Conservation (phyloP, 129 eudicot species). For the Heracleum sosnowskyi region DNA sequence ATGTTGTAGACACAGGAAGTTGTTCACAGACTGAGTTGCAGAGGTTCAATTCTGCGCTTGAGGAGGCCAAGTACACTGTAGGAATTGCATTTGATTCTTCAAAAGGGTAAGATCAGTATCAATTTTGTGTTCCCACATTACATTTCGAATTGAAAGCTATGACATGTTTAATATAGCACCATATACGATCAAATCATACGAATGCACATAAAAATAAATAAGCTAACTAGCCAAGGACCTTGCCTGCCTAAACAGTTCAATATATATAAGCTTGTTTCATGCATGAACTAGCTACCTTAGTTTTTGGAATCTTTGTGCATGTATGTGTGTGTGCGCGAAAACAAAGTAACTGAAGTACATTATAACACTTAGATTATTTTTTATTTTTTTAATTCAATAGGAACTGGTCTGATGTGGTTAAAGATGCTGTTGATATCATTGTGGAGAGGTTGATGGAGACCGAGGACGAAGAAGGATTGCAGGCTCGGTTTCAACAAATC, state of each 20-base stretch:
- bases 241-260: too few species aligned
- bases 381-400: slow-evolving; percentile 13
- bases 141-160: neutral
- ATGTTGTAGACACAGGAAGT: slow-evolving; percentile 27
- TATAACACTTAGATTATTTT: neutral
- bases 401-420: slow-evolving; percentile 71
- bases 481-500: neutral
- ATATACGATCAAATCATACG: neutral
- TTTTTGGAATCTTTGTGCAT: neutral
- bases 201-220: neutral
- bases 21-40: slow-evolving; percentile 25
- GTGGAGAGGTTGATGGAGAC: slow-evolving; percentile 53
- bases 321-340: neutral
- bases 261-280: neutral
- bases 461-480: slow-evolving; percentile 20
- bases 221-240: too few species aligned
- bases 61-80: slow-evolving; percentile 67
- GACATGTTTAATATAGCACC: neutral
- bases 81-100: slow-evolving; percentile 61
- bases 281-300: neutral
- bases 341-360: neutral
- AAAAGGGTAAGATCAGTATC: slow-evolving; percentile 40
- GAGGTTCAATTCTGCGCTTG: slow-evolving; percentile 47
- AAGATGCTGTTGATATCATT: slow-evolving; percentile 41
- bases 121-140: neutral